These are phyloP conservation scores for Yamadazyma dushanensis DNA, from an alignment of 1,139 yeast genomes.

Conservation along the genomic window DNA sequence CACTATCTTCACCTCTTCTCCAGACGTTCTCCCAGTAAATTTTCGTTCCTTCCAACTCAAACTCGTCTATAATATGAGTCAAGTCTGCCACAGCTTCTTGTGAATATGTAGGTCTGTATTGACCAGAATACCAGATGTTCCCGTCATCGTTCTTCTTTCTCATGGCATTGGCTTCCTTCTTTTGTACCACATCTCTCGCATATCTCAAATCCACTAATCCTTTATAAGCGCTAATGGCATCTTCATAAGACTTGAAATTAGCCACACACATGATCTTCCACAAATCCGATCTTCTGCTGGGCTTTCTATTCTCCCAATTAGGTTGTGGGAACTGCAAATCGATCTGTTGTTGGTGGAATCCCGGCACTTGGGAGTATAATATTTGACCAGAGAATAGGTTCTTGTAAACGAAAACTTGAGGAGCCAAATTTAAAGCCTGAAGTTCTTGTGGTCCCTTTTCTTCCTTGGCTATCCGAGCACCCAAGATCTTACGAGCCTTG, in stretches of 20 bases:
- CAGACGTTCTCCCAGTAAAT: conserved; percentile 82
- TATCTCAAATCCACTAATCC: conserved; percentile 73
- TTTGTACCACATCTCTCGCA: conserved; percentile 62
- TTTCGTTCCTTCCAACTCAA: conserved; percentile 48
- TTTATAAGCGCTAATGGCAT: conserved; percentile 73
- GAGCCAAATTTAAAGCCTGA: conserved; percentile 51
- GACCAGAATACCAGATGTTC: conserved; percentile 82
- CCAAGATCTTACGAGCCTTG: conserved; percentile 44
- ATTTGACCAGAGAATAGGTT: conserved; percentile 90
- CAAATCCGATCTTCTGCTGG: conserved; percentile 75
- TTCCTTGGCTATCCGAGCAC: conserved; percentile 47
- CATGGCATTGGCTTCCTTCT: conserved; percentile 62
- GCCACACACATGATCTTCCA: conserved; percentile 94
- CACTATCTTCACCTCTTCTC: conserved; percentile 75
- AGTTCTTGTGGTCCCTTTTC: conserved; percentile 36
- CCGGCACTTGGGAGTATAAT: conserved; percentile 81
- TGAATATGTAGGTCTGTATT: conserved; percentile 84
- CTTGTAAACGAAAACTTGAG: conserved; percentile 79
- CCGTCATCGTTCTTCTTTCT: conserved; percentile 77
- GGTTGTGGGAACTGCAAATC: conserved; percentile 73
- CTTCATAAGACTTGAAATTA: conserved; percentile 60
- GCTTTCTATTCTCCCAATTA: conserved; percentile 86
- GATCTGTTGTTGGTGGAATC: conserved; percentile 67
- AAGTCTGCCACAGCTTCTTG: conserved; percentile 93
- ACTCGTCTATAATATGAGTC: conserved; percentile 66